Conservation (phyloP, 2,329 filamentous ascomycete genomes). For the Penicillium sp. region DNA sequence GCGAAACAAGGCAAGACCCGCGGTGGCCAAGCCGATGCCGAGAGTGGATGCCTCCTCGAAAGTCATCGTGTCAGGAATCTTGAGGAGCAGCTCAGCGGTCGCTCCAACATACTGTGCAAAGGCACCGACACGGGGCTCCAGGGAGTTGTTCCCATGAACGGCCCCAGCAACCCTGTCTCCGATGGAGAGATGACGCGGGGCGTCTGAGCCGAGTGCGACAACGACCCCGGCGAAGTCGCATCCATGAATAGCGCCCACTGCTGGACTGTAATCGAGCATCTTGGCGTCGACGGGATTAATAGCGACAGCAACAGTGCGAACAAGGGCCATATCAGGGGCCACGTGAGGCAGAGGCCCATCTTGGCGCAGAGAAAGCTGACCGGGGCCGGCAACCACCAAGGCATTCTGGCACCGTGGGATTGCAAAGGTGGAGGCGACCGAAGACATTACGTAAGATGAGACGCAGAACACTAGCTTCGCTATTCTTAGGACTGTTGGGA, state of each 20-base stretch:
- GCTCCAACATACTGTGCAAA: not conserved
- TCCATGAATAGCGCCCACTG: slow-evolving; percentile 9
- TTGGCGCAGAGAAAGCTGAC: slow-evolving; percentile 2
- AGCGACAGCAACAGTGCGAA: slow-evolving; percentile 8
- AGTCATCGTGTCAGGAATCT: not conserved
- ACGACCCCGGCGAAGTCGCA: slow-evolving; percentile 12
- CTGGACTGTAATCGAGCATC: slow-evolving; percentile 2
- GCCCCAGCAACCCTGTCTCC: slow-evolving; percentile 10
- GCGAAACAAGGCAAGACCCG: not conserved
- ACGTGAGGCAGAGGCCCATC: not conserved
- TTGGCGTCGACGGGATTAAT: slow-evolving; percentile 20
- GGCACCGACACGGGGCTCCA: not conserved
- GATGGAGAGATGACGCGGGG: slow-evolving; percentile 10
- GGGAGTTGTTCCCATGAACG: slow-evolving; percentile 5
- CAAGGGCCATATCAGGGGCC: slow-evolving; percentile 4
- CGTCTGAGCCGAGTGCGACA: slow-evolving; percentile 11
- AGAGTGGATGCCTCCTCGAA: not conserved
- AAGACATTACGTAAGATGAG: too few relatives aligned
- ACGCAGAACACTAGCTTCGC: too few relatives aligned
- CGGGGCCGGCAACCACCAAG: slow-evolving; percentile 2
- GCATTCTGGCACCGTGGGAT: not conserved
- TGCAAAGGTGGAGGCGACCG: too few relatives aligned
- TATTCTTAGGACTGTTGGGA: too few relatives aligned
- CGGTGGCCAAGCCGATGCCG: not conserved
- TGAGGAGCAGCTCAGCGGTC: not conserved